Base-by-base conservation (phyloP, 2,329 filamentous ascomycete species). In the Xylariales sp. region DNA sequence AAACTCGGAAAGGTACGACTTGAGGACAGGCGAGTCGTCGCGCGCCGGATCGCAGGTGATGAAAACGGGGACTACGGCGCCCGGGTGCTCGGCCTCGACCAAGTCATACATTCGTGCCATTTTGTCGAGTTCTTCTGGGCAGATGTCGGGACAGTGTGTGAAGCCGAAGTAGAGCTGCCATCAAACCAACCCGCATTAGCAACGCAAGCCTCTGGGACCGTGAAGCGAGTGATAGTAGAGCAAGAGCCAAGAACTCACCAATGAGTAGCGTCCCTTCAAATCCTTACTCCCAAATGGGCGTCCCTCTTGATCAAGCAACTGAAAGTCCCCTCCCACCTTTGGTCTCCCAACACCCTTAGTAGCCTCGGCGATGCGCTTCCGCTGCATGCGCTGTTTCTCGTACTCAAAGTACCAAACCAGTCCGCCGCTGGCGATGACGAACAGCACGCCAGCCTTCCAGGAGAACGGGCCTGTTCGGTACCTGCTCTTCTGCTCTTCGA, bases 41-140 rank as follows among this genome's bases (percentile, higher is more conserved):
- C 93, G 83, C 33, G 82, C 90, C 1, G 93, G 93, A 59, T 98
- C 93, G 68, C 93, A 97, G 33, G 89, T 95, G 51, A 98, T 88
- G 65, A 98, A 97, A 44, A 98, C 74, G 20, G 91, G 88, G 21
- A 82, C 71, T 51, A 96, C 67, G 37, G 72, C 54, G 33, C 64
- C 65, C 3, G 76, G 71, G 4, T 59, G 56, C 53, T 73, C 65
- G 37, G 68, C 68, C 51, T 81, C 70, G 32, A 84, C 74, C 5
- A 78, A 71, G 59, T 98, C 89, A 58, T 94, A 85, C 80, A 97
- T 95, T 44, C 76, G 75, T n/a, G 91, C 87, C 90, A 98, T 96
- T 73, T 98, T 98, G 71, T 98, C 93, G 55, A 98, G 84, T 68
- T 98, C 93, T 59, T 98, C 93, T 24, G 93, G 93, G 71, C 93